Evolutionary conservation across 164 flowering plant species (phyloP).

Genomic region (Macadamia integrifolia): DNA sequence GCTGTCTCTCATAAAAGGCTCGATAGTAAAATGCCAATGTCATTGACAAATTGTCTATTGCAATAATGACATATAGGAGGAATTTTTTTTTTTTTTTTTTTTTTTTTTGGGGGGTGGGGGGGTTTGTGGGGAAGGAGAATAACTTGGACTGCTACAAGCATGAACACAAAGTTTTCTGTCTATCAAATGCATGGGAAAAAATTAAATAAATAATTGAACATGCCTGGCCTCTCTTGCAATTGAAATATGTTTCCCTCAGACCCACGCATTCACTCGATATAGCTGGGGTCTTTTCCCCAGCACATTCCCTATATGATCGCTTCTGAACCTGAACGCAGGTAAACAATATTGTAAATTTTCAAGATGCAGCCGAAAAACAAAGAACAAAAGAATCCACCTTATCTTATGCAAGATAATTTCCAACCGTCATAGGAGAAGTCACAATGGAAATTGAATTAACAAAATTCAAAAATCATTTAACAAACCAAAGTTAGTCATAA

Average conservation of each 20-base stretch:
- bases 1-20: background rate
- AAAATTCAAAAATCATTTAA: background rate
- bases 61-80: background rate
- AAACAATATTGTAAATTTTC: background rate
- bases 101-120: background rate
- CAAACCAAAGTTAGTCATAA: too few relatives aligned
- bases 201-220: conserved; percentile 3
- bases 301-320: conserved; percentile 70
- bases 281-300: conserved; percentile 67
- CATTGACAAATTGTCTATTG: background rate
- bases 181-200: background rate
- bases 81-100: background rate
- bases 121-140: background rate
- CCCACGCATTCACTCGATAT: conserved; percentile 86
- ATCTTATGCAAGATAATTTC: background rate
- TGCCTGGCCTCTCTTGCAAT: conserved; percentile 97
- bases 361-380: background rate
- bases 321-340: conserved; percentile 48
- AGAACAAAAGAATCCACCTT: background rate
- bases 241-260: conserved; percentile 86
- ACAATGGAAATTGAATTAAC: background rate
- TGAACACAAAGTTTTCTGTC: background rate
- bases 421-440: background rate
- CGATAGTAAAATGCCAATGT: too few relatives aligned
- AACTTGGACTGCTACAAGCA: background rate